phyloP scores from a whole-genome alignment of 805 yeast genomes.

The Candida nanaspora region DNA sequence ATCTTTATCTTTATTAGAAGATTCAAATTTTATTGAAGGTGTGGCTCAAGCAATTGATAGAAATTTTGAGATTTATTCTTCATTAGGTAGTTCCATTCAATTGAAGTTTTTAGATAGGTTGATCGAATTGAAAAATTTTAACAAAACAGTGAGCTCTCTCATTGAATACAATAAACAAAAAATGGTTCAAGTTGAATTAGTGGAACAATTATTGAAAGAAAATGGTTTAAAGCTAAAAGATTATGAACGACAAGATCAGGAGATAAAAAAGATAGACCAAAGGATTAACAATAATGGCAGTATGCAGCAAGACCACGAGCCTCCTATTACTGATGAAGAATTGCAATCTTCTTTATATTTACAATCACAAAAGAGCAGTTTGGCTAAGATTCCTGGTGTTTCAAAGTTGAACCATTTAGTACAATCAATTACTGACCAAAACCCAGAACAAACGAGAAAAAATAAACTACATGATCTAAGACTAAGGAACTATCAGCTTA shows the following conservation, averaged over 20 bases:
- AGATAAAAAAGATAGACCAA: constrained; percentile 23
- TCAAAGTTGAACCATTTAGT: constrained; percentile 26
- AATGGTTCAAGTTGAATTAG: constrained; percentile 22
- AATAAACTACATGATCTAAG: constrained; percentile 22
- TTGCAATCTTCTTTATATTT: constrained; percentile 23
- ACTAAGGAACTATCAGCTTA: constrained; percentile 23
- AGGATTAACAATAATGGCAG: constrained; percentile 9
- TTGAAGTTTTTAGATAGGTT: constrained; percentile 25
- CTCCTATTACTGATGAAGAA: constrained; percentile 26
- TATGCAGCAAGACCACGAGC: constrained; percentile 10
- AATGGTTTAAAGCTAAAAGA: constrained; percentile 18
- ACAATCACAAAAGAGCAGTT: constrained; percentile 15
- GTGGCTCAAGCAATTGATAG: constrained; percentile 84
- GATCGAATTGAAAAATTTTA: constrained; percentile 26
- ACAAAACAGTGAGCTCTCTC: constrained; percentile 22
- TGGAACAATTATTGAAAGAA: constrained; percentile 19
- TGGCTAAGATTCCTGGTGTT: constrained; percentile 28
- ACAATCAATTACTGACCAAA: constrained; percentile 25
- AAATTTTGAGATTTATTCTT: constrained; percentile 44
- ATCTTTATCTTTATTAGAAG: constrained; percentile 44
- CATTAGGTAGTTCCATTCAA: constrained; percentile 25
- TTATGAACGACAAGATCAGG: constrained; percentile 22
- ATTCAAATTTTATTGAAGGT: constrained; percentile 48
- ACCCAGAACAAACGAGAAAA: constrained; percentile 27
- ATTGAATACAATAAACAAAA: constrained; percentile 28